These are phyloP conservation scores for Clarireedia homoeocarpa DNA, from an alignment of 2,329 filamentous ascomycete genomes.

Conservation along the genomic window DNA sequence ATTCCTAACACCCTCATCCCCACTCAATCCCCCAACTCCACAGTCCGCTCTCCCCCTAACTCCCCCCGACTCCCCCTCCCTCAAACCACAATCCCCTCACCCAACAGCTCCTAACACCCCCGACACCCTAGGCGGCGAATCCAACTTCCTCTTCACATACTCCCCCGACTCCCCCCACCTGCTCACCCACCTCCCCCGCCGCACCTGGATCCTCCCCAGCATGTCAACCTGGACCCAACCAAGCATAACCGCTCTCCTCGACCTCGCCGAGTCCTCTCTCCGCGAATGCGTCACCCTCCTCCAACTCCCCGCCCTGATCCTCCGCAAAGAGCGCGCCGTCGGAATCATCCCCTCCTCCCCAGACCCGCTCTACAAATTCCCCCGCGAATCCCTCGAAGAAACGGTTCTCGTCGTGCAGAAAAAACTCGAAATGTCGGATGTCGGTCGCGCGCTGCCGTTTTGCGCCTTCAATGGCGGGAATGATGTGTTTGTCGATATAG, in stretches of 20 bases:
- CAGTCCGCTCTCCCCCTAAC: too few relatives aligned
- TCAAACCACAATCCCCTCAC: background rate
- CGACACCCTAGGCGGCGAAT: slow-evolving; percentile 58
- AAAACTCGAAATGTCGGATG: slow-evolving; percentile 72
- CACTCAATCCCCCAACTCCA: background rate
- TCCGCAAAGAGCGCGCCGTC: slow-evolving; percentile 84
- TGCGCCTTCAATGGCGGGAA: slow-evolving; percentile 98
- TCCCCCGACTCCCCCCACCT: slow-evolving; percentile 55
- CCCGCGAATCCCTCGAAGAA: slow-evolving; percentile 87
- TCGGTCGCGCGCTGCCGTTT: slow-evolving; percentile 67
- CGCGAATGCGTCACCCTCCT: slow-evolving; percentile 74
- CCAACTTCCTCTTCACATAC: slow-evolving; percentile 89
- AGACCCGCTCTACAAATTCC: slow-evolving; percentile 51
- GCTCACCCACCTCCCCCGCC: slow-evolving; percentile 57
- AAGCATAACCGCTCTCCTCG: slow-evolving; percentile 73
- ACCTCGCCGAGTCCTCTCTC: slow-evolving; percentile 80
- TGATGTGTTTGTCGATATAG: slow-evolving; percentile 97
- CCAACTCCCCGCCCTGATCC: slow-evolving; percentile 67
- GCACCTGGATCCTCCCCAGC: slow-evolving; percentile 67
- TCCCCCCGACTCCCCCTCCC: background rate
- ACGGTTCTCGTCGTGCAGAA: slow-evolving; percentile 93
- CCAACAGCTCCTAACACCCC: slow-evolving; percentile 1
- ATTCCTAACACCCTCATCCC: background rate
- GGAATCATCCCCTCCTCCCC: slow-evolving; percentile 63
- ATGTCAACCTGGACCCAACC: slow-evolving; percentile 71